Percentiles rank a stretch among this genome's conserved stretches.
Conservation (phyloP, 371 early-diverging fungal species). For the Rhizopus arrhizus region DNA sequence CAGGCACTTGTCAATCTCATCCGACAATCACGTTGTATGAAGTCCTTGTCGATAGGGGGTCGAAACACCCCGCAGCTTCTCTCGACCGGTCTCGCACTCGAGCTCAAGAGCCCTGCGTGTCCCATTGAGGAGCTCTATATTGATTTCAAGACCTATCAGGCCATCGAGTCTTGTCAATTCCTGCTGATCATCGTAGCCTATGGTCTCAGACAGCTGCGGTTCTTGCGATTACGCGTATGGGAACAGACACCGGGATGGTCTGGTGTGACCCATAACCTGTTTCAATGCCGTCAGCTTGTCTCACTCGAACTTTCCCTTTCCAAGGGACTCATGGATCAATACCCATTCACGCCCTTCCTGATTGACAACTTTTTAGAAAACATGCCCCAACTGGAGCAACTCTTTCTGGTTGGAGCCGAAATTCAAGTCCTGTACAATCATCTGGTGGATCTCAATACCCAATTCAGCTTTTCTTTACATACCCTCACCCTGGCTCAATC, state of each 20-base stretch:
- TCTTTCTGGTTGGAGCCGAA: slow-evolving; percentile 13
- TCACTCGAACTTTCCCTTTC: slow-evolving; percentile 14
- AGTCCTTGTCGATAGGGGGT: slow-evolving; percentile 15
- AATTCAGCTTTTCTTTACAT: not conserved
- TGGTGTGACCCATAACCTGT: slow-evolving; percentile 10
- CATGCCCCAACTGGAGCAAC: slow-evolving; percentile 10
- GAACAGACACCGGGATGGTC: slow-evolving; percentile 27
- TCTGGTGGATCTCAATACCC: slow-evolving; percentile 3
- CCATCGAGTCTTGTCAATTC: slow-evolving; percentile 28
- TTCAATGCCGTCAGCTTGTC: slow-evolving; percentile 12
- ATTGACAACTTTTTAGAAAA: slow-evolving; percentile 11
- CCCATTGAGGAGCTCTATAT: slow-evolving; percentile 14
- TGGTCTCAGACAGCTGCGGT: slow-evolving; percentile 6
- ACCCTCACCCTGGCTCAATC: slow-evolving; percentile 3
- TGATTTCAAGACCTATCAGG: slow-evolving; percentile 19
- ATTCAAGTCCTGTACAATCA: slow-evolving; percentile 17
- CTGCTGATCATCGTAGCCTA: slow-evolving; percentile 5
- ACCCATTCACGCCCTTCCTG: slow-evolving; percentile 21
- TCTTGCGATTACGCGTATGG: slow-evolving; percentile 14
- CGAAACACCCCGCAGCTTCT: slow-evolving; percentile 16
- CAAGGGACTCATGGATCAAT: slow-evolving; percentile 8
- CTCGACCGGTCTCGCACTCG: slow-evolving; percentile 6
- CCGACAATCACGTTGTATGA: slow-evolving; percentile 1
- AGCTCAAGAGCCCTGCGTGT: slow-evolving; percentile 5
- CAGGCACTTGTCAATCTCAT: slow-evolving; percentile 14